These are phyloP conservation scores for Ceratocystis papillata DNA, from an alignment of 2,329 filamentous ascomycete genomes.

Conservation along the genomic window DNA sequence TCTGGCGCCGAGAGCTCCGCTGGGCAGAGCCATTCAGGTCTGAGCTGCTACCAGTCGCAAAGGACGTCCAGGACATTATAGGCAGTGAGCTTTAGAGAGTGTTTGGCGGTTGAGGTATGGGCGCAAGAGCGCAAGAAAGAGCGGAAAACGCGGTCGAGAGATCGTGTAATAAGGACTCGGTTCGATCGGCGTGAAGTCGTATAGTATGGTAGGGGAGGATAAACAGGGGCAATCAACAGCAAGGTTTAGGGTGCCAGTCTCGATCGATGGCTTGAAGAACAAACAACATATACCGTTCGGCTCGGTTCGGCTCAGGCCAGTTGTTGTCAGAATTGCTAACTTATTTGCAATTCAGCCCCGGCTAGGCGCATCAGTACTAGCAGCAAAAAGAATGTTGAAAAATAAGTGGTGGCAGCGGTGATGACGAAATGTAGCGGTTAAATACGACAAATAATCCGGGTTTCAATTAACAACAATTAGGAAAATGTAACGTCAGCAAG, in stretches of 20 bases:
- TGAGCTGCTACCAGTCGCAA: slow-evolving; percentile 22
- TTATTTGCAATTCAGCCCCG: too few relatives aligned
- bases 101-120: not conserved
- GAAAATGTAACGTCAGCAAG: not conserved
- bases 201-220: too few relatives aligned
- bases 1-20: slow-evolving; percentile 63
- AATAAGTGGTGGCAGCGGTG: too few relatives aligned
- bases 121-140: too few relatives aligned
- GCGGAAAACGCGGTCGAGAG: not conserved
- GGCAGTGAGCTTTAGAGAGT: not conserved
- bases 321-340: too few relatives aligned
- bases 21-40: slow-evolving; percentile 35
- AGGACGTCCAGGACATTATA: slow-evolving; percentile 20
- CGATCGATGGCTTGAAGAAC: not conserved
- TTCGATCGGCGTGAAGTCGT: not conserved
- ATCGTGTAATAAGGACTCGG: not conserved
- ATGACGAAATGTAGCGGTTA: too few relatives aligned
- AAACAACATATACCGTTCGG: not conserved
- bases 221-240: not conserved
- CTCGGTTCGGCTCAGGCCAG: too few relatives aligned
- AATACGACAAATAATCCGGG: too few relatives aligned
- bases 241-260: not conserved
- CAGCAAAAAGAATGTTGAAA: too few relatives aligned
- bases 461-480: too few relatives aligned
- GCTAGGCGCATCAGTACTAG: too few relatives aligned